Evolutionary conservation across 257 asterid genomes (phyloP), one percentile per base, ranked within the genome.

Genomic region (Forsythia viridissima): DNA sequence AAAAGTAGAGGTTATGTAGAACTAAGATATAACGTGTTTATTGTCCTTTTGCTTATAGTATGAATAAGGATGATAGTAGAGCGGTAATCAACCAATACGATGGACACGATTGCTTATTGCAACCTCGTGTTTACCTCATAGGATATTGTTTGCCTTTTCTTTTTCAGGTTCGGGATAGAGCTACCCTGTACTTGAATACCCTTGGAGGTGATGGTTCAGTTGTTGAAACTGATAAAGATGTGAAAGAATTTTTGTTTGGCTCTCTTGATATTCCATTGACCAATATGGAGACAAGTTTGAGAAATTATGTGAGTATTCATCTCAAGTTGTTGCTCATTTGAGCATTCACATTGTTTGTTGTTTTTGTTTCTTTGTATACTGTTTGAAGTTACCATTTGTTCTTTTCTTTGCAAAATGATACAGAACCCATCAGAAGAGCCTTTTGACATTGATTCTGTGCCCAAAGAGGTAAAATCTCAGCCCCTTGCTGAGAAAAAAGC

Each of bases 121-220:
- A 11, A 41, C 24, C 41, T 74, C 9, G 5, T 21, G 48, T 40
- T 44, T 59, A 20, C 37, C 37, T 20, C 1, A 13, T 39, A 34
- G 36, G 41, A 37, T 39, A 40, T 59, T 21, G 30, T 9, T 65
- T 30, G 51, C 30, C 72, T 18, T 63, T 15, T 71, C 77, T 77
- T 76, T 75, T 87, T 72, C 88, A 96, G 98, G 99, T 96, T 81
- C 94, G 99, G 76, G 99, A 96, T 76, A 90, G 99, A 87, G 99
- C 99, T 65, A 96, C 99, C n/a, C 87, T 96, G 70, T 96, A 96
- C 88, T 84, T 96, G 89, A 96, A 94, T 88, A 94, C 98, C 73
- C 95, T 96, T 79, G 98, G 92, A 77, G 99, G 70, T 30, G 70
- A 94, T 88, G 97, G 97, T 80, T 86, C 97, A 57, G 96, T 92